Evolutionary conservation across 2,329 filamentous ascomycete genomes (phyloP), one percentile per base, ranked within the genome.

Genomic region (Chaetomiaceae sp.): DNA sequence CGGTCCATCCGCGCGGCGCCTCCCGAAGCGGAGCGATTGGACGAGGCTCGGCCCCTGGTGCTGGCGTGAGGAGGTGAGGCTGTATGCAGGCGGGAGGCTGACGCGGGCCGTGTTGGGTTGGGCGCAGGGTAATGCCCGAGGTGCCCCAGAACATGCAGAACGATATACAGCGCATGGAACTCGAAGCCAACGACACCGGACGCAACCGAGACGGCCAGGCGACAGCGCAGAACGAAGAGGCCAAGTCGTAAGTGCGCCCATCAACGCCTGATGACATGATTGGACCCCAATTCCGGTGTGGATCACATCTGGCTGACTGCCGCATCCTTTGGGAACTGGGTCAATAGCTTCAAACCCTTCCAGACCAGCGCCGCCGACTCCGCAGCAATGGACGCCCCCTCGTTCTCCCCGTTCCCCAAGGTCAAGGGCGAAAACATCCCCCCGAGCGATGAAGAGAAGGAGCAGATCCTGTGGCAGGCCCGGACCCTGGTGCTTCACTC

Each of bases 111-210:
- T 10, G 30, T 33, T 33, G 30, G 60, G 62, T 66, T 56, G 61
- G 60, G 57, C 66, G 60, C 69, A 95, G 89, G 74, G 83, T 95
- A 65, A 96, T 92, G 83, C 88, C 89, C 67, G 90, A 96, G 77
- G 90, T 96, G 59, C 89, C 92, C 60, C 87, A 92, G 71, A 92
- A 96, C 71, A 96, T 99, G 82, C 90, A 96, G 73, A 86, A 95
- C 65, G 92, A 88, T 70, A 81, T 99, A 59, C 87, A 92, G 64
- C 85, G 91, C 68, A 82, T 99, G 73, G 91, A 96, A 76, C 78
- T 90, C 54, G 85, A 90, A 74, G 86, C 86, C 55, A 72, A 69
- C 73, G 78, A 74, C 70, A 70, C 70, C 64, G 70, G 65, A 42
- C 59, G 60, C 33, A 61, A 62, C 62, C 65, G 66, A 66, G 60